Evolutionary conservation across 2,329 filamentous ascomycete species (phyloP), one percentile per base, ranked within the genome.

Genomic region (Pseudogymnoascus sp.): DNA sequence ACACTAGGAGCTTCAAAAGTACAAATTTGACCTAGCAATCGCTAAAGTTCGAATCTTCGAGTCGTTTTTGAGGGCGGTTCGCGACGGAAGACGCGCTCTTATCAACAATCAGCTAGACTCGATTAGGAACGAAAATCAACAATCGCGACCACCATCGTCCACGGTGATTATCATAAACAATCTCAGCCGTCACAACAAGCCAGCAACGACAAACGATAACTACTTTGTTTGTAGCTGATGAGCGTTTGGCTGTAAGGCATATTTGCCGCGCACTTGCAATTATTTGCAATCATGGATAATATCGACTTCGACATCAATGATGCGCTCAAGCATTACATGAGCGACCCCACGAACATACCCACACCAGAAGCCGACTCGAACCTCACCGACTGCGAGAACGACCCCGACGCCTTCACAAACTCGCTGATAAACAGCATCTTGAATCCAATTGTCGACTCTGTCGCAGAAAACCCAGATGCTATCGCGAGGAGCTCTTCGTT

Each of bases 311-410:
- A 97, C 74, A 90, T 99, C 75, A 96, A 97, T 74, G 89, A 96
- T 78, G 91, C 91, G 66, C 88, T 97, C 74, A 97, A 96, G 80
- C 84, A 90, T 73, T 99, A 97, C 77, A 90, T 97, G 83, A 95
- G 91, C 76, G 93, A 97, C 73, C 93, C 94, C 7, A 80, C 86
- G 50, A 83, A 85, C 38, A 89, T 97, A 61, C 80, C 88, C 6
- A 97, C 92, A 2, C 87, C 89, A 43, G 93, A 97, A 73, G 94
- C 92, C 61, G 89, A 94, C 68, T 76, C 86, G 47, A 84, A 88
- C 63, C 84, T 99, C 18, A 81, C 91, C 68, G 93, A 97, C 72
- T 95, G 90, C 82, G 94, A 97, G 78, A 89, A 89, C 73, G 91
- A 97, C 68, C 89, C 91, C 59, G 91, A 97, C 70, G 82, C 87